Base-by-base conservation (phyloP, 331 rosid species). In the Quercus phellos region DNA sequence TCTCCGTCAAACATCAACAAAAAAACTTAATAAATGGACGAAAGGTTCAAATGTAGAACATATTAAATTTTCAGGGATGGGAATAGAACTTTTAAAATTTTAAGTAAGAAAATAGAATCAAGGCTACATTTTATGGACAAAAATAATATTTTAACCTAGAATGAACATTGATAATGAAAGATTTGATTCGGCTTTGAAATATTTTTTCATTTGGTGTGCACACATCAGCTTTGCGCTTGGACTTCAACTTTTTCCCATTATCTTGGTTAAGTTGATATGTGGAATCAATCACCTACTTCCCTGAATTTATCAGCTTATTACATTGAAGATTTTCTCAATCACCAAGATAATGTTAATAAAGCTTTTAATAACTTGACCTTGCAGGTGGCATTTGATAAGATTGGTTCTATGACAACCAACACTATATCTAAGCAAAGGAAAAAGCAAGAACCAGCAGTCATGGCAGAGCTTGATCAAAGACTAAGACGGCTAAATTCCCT, bases 381-480 rank as follows among this genome's bases (percentile, higher is more conserved):
- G 83, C 91, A 95, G 99, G 99, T 95, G 83, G 98, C 99, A 66
- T 95, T 91, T 78, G 97, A 95, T 74, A 78, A 95, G 87, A 90
- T 95, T 55, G 97, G 99, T n/a, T 93, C 98, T 12, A 91, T 93
- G 97, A 91, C 98, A 56, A 95, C 97, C 50, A 88, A 89, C 86
- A 91, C 90, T 2, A 91, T 95, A 87, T 95, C 97, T 4, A 95
- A 95, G 87, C 93, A 95, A 82, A 88, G 99, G 85, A 95, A 95
- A 79, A 95, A 93, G 75, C 99, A 95, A 76, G 98, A 95, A 83
- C 99, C 99, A 30, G 99, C 90, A 76, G 99, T 95, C 16, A 90
- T 91, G 99, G 92, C 89, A 34, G 99, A 95, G 86, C 96, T 93
- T 42, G 98, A 95, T 82, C 93, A 90, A 84, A 91, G 98, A 85